Evolutionary conservation across 2,329 filamentous ascomycete species (phyloP).

Genomic region (Truncatella angustata): DNA sequence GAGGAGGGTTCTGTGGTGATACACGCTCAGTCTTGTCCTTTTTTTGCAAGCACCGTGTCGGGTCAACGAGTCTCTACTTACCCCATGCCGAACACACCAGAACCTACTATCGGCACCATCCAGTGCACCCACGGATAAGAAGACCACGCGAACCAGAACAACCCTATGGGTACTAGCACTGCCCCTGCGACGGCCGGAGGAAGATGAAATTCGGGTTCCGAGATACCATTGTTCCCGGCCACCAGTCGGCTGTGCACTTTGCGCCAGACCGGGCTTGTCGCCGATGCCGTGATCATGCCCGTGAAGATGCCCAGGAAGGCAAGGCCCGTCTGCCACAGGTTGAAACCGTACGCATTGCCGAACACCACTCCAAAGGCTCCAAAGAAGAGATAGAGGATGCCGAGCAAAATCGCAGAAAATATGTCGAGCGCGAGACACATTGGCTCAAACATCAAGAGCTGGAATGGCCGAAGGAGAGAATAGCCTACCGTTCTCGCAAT

Average conservation of each 20-base stretch:
- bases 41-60: too few species aligned
- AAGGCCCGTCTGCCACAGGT: constrained; percentile 76
- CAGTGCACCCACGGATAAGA: constrained; percentile 72
- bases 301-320: constrained; percentile 71
- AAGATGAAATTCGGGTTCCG: constrained; percentile 84
- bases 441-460: constrained; percentile 76
- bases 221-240: constrained; percentile 50
- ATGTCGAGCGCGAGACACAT: constrained; percentile 71
- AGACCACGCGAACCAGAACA: constrained; percentile 91
- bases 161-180: constrained; percentile 71
- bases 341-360: constrained; percentile 69
- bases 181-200: constrained; percentile 74
- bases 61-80: constrained; percentile 39
- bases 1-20: constrained; percentile 60
- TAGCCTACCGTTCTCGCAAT: constrained; percentile 58
- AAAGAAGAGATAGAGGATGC: constrained; percentile 88
- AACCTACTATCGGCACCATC: constrained; percentile 74
- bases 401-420: constrained; percentile 80
- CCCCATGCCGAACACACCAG: constrained; percentile 68
- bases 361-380: constrained; percentile 85
- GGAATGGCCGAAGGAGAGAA: constrained; percentile 68
- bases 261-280: constrained; percentile 65
- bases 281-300: constrained; percentile 65
- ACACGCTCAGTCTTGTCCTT: not conserved
- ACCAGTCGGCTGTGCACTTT: constrained; percentile 57